Conservation (phyloP, 2,329 filamentous ascomycete species). For the Colletotrichum melonis region DNA sequence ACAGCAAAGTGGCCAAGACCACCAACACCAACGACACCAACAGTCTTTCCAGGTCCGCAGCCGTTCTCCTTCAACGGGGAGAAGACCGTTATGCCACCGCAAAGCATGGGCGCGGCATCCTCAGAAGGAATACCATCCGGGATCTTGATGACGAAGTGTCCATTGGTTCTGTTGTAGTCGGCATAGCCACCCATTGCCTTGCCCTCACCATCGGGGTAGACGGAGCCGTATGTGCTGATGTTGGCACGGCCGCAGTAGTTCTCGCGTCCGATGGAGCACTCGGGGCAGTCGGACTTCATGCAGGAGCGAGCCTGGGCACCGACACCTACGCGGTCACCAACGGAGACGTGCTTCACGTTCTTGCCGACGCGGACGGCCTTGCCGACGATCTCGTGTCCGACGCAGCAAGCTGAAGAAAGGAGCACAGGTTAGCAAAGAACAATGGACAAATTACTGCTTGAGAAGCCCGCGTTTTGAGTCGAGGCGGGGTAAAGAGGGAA, state of each 20-base stretch:
- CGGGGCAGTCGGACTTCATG: conserved; percentile 53
- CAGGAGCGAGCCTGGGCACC: conserved; percentile 71
- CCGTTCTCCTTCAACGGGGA: conserved; percentile 71
- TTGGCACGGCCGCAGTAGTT: conserved; percentile 52
- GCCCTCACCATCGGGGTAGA: conserved; percentile 61
- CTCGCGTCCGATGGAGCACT: conserved; percentile 54
- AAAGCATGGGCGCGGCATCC: conserved; percentile 72
- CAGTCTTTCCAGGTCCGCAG: conserved; percentile 73
- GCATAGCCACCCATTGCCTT: conserved; percentile 70
- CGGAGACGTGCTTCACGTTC: conserved; percentile 58
- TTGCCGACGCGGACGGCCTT: conserved; percentile 65
- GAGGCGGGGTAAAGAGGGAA: conserved; percentile 11
- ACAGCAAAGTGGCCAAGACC: conserved; percentile 77
- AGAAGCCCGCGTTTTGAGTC: not conserved
- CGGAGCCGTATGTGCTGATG: conserved; percentile 65
- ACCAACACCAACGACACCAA: conserved; percentile 76
- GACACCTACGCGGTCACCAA: conserved; percentile 73
- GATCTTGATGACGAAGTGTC: conserved; percentile 62
- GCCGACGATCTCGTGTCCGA: conserved; percentile 75
- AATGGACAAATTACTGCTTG: not conserved
- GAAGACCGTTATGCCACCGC: conserved; percentile 77
- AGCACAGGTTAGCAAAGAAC: not conserved
- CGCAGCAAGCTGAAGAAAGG: conserved; percentile 55
- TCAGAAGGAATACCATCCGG: conserved; percentile 53
- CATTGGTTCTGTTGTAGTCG: conserved; percentile 47